Evolutionary conservation across 164 flowering plant genomes (phyloP).

Genomic region (Paratinospora sagittata): DNA sequence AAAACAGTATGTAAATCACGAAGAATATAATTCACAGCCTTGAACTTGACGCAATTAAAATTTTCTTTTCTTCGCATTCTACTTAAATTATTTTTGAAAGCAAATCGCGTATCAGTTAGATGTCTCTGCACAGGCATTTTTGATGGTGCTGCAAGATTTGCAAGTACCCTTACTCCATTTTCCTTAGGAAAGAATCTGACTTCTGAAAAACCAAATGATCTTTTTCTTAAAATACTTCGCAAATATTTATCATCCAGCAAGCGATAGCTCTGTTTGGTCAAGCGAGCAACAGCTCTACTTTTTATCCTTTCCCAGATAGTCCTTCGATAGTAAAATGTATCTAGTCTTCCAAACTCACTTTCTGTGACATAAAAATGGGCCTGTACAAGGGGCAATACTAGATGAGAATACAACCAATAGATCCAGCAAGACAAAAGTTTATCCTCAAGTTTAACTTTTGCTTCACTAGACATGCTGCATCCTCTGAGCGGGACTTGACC

Average conservation of each 20-base stretch:
- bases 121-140: constrained; percentile 12
- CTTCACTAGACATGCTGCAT: constrained; percentile 12
- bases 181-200: constrained; percentile 70
- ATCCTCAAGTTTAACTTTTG: constrained; percentile 22
- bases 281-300: constrained; percentile 22
- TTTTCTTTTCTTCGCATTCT: constrained; percentile 15
- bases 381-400: constrained; percentile 58
- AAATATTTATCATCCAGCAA: constrained; percentile 35
- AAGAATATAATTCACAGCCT: constrained; percentile 56
- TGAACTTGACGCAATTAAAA: constrained; percentile 35
- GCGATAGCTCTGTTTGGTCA: constrained; percentile 34
- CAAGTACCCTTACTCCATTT: constrained; percentile 58
- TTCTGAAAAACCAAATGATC: constrained; percentile 72
- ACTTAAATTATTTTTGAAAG: constrained; percentile 11
- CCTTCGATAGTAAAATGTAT: constrained; percentile 59
- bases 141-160: constrained; percentile 65
- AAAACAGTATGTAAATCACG: constrained; percentile 57
- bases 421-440: constrained; percentile 56
- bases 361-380: constrained; percentile 88
- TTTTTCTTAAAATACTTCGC: constrained; percentile 28
- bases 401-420: constrained; percentile 62
- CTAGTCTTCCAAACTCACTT: constrained; percentile 60
- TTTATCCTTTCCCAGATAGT: constrained; percentile 54
- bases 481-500: constrained; percentile 5
- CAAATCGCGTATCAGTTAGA: constrained; percentile 9